Base-by-base conservation (phyloP, 169 alveolate species). In the Eimeria acervulina region DNA sequence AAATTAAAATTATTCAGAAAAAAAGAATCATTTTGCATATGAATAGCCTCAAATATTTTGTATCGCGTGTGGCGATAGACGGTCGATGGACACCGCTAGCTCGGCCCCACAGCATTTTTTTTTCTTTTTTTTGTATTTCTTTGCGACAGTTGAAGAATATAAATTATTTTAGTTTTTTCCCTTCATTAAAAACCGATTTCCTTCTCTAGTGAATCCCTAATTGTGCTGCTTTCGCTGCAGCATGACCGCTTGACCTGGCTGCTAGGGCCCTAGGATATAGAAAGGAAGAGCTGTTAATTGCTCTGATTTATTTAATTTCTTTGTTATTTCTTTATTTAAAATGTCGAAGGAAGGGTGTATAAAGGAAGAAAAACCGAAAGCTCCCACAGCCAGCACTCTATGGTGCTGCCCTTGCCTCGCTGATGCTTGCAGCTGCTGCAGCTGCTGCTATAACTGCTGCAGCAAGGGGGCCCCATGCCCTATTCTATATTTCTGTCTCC, bases 371-470 rank as follows among this genome's bases (percentile, higher is more conserved):
- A 81, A 42, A 21, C 90, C 70, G 44, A 47, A 47, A 38, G 61
- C 95, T 17, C 95, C 95, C 26, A 52, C 95, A n/a, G 95, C 90
- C 5, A 74, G 90, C 68, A 74, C 90, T 23, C 66, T 91, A 40
- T 91, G 90, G 90, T 74, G 90, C 90, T 74, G 80, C 44, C 95
- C 95, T 6, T 72, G 70, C 74, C 52, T 42, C 10, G 81, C 38
- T 23, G 90, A 91, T 33, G 90, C 63, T 19, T 91, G 95, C 81
- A 0, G 83, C 44, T 91, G 95, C 55, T 55, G 66, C 66, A 7
- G 66, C 5, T 55, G 66, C 66, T 91, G 95, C 90, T 91, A 91
- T 90, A 55, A 91, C 90, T 91, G 95, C 90, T 91, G 95, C 81
- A 26, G 55, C 63, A 38, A 61, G 44, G 95, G 95, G 47, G 66